Evolutionary conservation across 1,284 basidiomycete genomes (phyloP), one percentile per base, ranked within the genome.

Genomic region (Malassezia vespertilionis): DNA sequence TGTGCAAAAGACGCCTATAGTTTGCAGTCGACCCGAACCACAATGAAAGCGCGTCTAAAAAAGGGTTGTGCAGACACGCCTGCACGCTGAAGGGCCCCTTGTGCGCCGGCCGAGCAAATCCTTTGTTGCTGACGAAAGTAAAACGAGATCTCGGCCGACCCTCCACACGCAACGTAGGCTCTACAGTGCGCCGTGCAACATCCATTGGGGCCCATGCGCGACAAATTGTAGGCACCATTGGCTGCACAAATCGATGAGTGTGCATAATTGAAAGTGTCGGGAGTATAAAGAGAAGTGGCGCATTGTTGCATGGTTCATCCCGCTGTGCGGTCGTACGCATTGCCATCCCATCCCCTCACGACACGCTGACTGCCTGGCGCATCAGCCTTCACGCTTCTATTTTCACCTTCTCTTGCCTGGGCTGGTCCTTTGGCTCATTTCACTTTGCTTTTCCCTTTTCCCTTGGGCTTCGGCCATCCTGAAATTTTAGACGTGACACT

Each of bases 311-410:
- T n/a, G n/a, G n/a, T n/a, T n/a, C 30, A 39, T 39, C 26, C n/a
- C n/a, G n/a, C n/a, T 39, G 24, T 9, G 20, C 26, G 30, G 24
- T 6, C 10, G 26, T 18, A 20, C 36, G 36, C 12, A 28, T 11
- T 21, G 20, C 22, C 8, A 14, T 15, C 28, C 10, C n/a, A 11
- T 39, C 14, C 39, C 39, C 28, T 9, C 28, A 27, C 37, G 17
- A 28, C 23, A 18, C 44, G 32, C 27, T 34, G 32, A 18, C 27
- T 31, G 43, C 43, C 43, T 38, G 43, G 43, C 24, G 43, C 43
- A 31, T 15, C 43, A 24, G n/a, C 24, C 11, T 6, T 12, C 9
- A 10, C 20, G 17, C 43, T 22, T 26, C 20, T 7, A 27, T 32
- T 26, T 14, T 14, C n/a, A 40, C 40, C 10, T 32, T 41, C 21